Evolutionary conservation across 345 rosid species (phyloP).

Genomic region (Hibiscus tridactylites): DNA sequence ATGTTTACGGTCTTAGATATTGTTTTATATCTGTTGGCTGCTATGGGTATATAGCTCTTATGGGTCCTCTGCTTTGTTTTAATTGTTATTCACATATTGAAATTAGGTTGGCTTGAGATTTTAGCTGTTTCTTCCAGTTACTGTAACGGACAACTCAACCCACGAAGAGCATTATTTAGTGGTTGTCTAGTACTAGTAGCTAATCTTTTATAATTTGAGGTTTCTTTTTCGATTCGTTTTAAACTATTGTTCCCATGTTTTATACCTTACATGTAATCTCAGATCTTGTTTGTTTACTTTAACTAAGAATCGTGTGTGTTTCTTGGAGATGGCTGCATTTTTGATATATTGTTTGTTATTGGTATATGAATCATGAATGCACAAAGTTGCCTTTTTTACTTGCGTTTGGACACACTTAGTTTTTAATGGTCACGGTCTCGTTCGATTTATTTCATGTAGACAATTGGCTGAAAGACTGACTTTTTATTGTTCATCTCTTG

Average conservation of each 20-base stretch:
- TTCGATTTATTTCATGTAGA: too few species aligned
- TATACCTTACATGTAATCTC: neutral
- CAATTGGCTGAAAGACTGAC: too few species aligned
- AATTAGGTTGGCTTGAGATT: too few species aligned
- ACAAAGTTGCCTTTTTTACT: neutral
- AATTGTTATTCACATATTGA: too few species aligned
- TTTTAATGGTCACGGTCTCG: neutral
- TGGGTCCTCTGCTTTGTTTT: too few species aligned
- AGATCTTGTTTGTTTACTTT: neutral
- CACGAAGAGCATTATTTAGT: too few species aligned
- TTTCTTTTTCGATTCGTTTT: neutral
- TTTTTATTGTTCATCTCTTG: too few species aligned
- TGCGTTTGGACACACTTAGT: neutral
- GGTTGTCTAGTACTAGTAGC: neutral
- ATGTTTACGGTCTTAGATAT: too few species aligned
- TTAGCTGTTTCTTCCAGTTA: too few species aligned
- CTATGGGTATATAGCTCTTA: too few species aligned
- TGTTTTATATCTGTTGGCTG: too few species aligned
- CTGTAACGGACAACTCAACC: too few species aligned
- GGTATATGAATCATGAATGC: neutral
- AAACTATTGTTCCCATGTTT: neutral
- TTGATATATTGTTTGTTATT: neutral
- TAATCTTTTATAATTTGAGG: neutral
- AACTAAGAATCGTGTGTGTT: neutral
- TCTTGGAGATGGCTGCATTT: neutral